Evolutionary conservation across 2,329 filamentous ascomycete species (phyloP).

Genomic region (Ophiocordyceps sinensis): DNA sequence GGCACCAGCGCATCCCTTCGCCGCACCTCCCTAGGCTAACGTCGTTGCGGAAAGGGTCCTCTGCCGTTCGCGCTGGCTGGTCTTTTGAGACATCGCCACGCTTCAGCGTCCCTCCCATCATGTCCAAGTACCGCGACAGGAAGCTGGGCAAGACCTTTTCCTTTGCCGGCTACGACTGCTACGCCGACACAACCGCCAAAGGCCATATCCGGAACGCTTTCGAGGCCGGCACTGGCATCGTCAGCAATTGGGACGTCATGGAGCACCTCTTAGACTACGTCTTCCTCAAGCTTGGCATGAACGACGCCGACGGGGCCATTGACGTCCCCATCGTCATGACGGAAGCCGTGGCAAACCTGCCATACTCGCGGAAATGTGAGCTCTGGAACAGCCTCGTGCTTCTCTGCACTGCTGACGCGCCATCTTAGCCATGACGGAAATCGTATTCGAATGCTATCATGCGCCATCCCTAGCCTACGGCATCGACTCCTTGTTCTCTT

Average conservation of each 20-base stretch:
- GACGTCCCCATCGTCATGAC: constrained; percentile 90
- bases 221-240: constrained; percentile 76
- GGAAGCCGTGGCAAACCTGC: constrained; percentile 81
- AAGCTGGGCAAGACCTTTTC: constrained; percentile 85
- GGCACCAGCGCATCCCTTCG: neutral
- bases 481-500: constrained; percentile 94
- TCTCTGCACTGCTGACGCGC: constrained; percentile 6
- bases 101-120: constrained; percentile 71
- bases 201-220: constrained; percentile 86
- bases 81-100: constrained; percentile 79
- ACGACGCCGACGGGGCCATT: constrained; percentile 57
- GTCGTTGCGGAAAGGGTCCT: constrained; percentile 49
- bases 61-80: constrained; percentile 83
- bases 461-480: constrained; percentile 85
- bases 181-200: constrained; percentile 81
- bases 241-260: constrained; percentile 97
- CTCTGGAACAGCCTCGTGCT: constrained; percentile 5
- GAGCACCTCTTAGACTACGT: constrained; percentile 89
- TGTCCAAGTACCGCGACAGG: constrained; percentile 88
- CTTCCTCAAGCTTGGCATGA: constrained; percentile 85
- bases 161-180: constrained; percentile 86
- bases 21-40: constrained; percentile 5
- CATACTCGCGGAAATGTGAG: constrained; percentile 77
- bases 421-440: constrained; percentile 76
- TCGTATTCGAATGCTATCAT: constrained; percentile 90